Conservation (phyloP, 2,329 filamentous ascomycete species). For the Penicillium sp. region DNA sequence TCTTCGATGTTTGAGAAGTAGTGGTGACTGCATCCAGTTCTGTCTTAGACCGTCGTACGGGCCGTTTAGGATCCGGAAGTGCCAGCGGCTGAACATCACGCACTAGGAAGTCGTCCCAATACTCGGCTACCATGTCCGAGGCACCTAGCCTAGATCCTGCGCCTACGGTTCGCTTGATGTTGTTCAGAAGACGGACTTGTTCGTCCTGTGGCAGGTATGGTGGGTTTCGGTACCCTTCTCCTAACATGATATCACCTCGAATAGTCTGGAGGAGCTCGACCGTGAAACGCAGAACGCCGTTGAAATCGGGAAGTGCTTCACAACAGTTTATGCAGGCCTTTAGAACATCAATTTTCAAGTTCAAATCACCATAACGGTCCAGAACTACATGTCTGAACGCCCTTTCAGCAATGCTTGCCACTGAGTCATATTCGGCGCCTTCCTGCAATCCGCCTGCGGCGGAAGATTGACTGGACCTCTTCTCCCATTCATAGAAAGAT, state of each 20-base stretch:
- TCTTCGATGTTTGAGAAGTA: constrained; percentile 41
- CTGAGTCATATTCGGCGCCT: constrained; percentile 35
- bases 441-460: constrained; percentile 16
- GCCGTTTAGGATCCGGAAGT: constrained; percentile 58
- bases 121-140: constrained; percentile 71
- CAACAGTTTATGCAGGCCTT: constrained; percentile 90
- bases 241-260: constrained; percentile 71
- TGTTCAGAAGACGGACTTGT: constrained; percentile 79
- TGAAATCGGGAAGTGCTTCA: constrained; percentile 88
- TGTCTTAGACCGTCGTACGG: constrained; percentile 63
- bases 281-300: constrained; percentile 85
- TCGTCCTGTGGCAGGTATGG: constrained; percentile 77
- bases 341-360: constrained; percentile 82
- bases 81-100: constrained; percentile 73
- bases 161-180: constrained; percentile 79
- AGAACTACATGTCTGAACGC: constrained; percentile 48
- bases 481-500: constrained; percentile 36
- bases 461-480: constrained; percentile 25
- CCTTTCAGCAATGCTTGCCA: constrained; percentile 44
- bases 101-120: constrained; percentile 96
- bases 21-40: constrained; percentile 51
- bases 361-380: constrained; percentile 70
- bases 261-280: constrained; percentile 80
- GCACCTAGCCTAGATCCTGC: constrained; percentile 76
- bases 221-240: constrained; percentile 67